Percentiles rank a stretch among this genome's conserved stretches.
Conservation (phyloP, 148 eudicot genomes). For the Nepenthes gracilis region DNA sequence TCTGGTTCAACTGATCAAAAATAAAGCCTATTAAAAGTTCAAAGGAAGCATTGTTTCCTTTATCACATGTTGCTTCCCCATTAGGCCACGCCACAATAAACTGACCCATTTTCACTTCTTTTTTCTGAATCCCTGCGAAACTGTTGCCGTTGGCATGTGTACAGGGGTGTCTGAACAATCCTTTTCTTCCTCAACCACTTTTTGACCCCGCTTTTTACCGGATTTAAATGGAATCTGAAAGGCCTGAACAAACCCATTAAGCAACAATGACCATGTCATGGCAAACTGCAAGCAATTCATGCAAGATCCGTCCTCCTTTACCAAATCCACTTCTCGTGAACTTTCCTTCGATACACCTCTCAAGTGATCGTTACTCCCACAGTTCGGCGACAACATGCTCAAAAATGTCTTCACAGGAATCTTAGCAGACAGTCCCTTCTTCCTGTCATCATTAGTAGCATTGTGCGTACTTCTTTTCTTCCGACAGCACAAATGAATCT, state of each 20-base stretch:
- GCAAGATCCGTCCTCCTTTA: conserved; percentile 39
- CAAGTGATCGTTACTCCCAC: conserved; percentile 23
- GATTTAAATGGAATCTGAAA: conserved; percentile 47
- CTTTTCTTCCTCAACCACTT: conserved; percentile 25
- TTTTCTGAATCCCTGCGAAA: conserved; percentile 23
- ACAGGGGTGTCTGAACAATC: conserved; percentile 10
- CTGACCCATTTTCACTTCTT: conserved; percentile 20
- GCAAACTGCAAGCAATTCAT: conserved; percentile 71
- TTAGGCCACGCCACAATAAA: conserved; percentile 22
- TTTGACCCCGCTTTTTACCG: conserved; percentile 40
- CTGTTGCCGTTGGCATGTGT: conserved; percentile 16
- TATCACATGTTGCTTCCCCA: conserved; percentile 19
- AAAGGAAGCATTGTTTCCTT: conserved; percentile 42
- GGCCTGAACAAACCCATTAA: conserved; percentile 57
- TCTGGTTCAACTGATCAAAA: conserved; percentile 51
- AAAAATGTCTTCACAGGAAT: conserved; percentile 46
- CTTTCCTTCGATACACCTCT: conserved; percentile 20
- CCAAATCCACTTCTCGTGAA: conserved; percentile 30
- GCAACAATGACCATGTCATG: conserved; percentile 57
- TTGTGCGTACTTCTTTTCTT: conserved; percentile 23
- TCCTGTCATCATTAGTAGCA: conserved; percentile 40
- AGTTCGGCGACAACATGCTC: conserved; percentile 31
- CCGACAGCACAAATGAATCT: conserved; percentile 10
- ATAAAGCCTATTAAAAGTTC: conserved; percentile 56
- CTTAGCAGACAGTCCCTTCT: conserved; percentile 41